Base-by-base conservation (phyloP, 495 filamentous ascomycete genomes). In the Neurospora sp. region DNA sequence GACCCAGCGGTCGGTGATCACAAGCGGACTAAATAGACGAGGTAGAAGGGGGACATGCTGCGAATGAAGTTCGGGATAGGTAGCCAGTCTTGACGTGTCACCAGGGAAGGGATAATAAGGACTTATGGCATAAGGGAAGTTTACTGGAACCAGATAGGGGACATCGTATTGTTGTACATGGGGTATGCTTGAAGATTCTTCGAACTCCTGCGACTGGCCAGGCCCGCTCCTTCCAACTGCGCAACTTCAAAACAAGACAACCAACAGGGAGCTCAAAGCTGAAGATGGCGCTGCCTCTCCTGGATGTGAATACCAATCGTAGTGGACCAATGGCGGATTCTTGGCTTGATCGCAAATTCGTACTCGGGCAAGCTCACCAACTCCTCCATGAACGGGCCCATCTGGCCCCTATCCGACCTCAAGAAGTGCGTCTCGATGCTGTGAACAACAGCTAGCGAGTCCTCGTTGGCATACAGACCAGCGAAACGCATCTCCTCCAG, bases 401-500 rank as follows among this genome's bases (percentile, higher is more conserved):
- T 35, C 18, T 71, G n/a, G n/a, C 54, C 75, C 77, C 16, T n/a
- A 31, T 5, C 38, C 72, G 69, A 75, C 35, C 10, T 38, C 8
- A 82, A n/a, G 2, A 69, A 72, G 2, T 42, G 4, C 14, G 54
- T 66, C 16, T 78, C 69, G 8, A 84, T 82, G 12, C 75, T 74
- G 5, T 77, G 14, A 5, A 95, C 75, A 16, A 94, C 75, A 0
- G 76, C 75, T 14, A 85, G 78, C 2, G 92, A 93, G n/a, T 83
- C 84, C 0, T 74, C 74, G 74, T 93, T 87, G 40, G 88, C 86
- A 23, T 88, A 87, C 35, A 95, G 80, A 9, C 92, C 93, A 2
- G 85, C 88, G 10, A 87, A 80, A 46, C 92, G 89, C 94, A 97
- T 97, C 80, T 97, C 93, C 54, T 84, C 81, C 8, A 96, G 82